phyloP scores from a whole-genome alignment of 1,139 yeast species.

The Nematodospora anomalae region DNA sequence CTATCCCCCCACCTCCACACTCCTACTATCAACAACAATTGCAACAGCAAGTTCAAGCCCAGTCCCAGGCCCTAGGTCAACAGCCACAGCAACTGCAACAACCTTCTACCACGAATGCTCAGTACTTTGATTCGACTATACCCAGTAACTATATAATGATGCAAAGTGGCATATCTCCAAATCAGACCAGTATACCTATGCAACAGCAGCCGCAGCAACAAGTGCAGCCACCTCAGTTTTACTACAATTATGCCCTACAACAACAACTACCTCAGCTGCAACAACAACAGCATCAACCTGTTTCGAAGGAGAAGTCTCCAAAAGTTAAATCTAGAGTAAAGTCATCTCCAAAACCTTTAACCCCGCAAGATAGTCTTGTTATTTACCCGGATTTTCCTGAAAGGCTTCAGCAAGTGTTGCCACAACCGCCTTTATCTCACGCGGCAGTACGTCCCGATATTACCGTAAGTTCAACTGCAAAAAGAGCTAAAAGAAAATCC shows the following conservation, averaged over 20 bases:
- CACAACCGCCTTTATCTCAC: slow-evolving; percentile 39
- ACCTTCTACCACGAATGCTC: slow-evolving; percentile 3
- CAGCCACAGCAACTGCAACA: slow-evolving; percentile 11
- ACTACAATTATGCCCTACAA: slow-evolving; percentile 6
- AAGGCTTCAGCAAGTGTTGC: slow-evolving; percentile 25
- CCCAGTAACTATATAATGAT: slow-evolving; percentile 21
- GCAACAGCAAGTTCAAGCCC: slow-evolving; percentile 4
- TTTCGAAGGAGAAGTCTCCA: slow-evolving; percentile 2
- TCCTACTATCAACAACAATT: slow-evolving; percentile 7
- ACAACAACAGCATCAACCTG: slow-evolving; percentile 2
- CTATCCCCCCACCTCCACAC: slow-evolving; percentile 7
- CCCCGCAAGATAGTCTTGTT: slow-evolving; percentile 7
- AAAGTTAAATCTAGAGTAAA: slow-evolving; percentile 7
- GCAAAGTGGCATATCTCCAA: slow-evolving; percentile 14
- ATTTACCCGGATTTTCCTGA: slow-evolving; percentile 19
- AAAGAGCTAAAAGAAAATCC: slow-evolving; percentile 58
- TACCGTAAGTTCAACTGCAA: slow-evolving; percentile 31
- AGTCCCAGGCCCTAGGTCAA: neutral
- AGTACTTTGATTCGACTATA: slow-evolving; percentile 18
- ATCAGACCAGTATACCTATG: slow-evolving; percentile 10
- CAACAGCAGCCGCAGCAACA: slow-evolving; percentile 12
- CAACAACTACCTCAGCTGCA: slow-evolving; percentile 9
- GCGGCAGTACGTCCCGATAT: slow-evolving; percentile 35
- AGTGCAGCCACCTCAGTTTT: slow-evolving; percentile 6
- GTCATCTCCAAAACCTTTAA: slow-evolving; percentile 11